These are phyloP conservation scores for Penicillium sp. DNA, from an alignment of 2,329 filamentous ascomycete species.

Conservation along the genomic window DNA sequence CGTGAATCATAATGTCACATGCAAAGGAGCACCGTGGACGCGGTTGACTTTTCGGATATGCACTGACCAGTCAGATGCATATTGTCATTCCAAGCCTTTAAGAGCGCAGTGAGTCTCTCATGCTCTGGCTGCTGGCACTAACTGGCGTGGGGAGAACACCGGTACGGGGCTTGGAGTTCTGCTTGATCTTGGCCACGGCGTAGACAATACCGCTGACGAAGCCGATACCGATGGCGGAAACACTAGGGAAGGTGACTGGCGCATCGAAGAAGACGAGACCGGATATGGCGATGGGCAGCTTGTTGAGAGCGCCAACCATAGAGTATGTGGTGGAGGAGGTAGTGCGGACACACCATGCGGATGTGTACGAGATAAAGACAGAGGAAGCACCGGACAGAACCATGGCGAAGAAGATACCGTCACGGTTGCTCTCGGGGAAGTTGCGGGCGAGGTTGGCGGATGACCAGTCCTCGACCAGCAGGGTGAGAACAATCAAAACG, in stretches of 20 bases:
- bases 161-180: constrained; percentile 66
- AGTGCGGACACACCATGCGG: constrained; percentile 96
- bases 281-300: constrained; percentile 89
- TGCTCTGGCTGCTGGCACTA: constrained; percentile 89
- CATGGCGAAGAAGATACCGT: constrained; percentile 81
- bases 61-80: constrained; percentile 15
- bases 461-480: constrained; percentile 91
- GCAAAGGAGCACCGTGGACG: constrained; percentile 15
- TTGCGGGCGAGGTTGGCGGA: constrained; percentile 77
- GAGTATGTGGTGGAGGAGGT: constrained; percentile 98
- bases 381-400: constrained; percentile 88
- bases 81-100: constrained; percentile 34
- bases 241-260: constrained; percentile 86
- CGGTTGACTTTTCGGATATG: constrained; percentile 4
- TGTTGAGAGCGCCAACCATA: constrained; percentile 98
- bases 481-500: constrained; percentile 76
- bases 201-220: constrained; percentile 94
- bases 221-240: constrained; percentile 85
- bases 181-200: constrained; percentile 79
- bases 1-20: constrained; percentile 33
- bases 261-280: constrained; percentile 95
- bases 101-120: constrained; percentile 78
- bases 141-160: constrained; percentile 70
- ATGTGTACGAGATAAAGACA: constrained; percentile 99
- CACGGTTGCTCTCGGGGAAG: constrained; percentile 81